phyloP scores from a whole-genome alignment of 1,139 yeast genomes.

The Taiozyma sp. region DNA sequence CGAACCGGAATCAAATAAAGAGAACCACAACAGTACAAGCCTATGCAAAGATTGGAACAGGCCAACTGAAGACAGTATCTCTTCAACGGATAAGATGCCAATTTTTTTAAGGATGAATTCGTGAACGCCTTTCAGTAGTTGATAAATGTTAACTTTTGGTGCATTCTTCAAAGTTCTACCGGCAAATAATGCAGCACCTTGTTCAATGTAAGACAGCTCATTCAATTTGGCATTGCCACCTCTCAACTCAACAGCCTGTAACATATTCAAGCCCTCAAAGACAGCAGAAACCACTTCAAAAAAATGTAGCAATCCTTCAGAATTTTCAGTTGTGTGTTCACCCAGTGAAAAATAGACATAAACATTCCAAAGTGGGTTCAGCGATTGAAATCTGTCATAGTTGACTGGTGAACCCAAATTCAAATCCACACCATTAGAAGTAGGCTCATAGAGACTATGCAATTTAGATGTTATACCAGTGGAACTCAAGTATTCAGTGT shows the following conservation, averaged over 20 bases:
- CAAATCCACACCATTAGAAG: constrained; percentile 12
- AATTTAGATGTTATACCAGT: constrained; percentile 16
- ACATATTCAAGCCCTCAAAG: constrained; percentile 16
- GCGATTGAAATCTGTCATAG: constrained; percentile 24
- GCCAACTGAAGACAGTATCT: constrained; percentile 13
- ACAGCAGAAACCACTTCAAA: constrained; percentile 27
- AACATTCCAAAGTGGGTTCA: constrained; percentile 32
- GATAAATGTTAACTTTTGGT: constrained; percentile 53
- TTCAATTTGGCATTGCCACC: constrained; percentile 43
- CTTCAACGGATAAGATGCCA: constrained; percentile 11
- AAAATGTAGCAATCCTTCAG: constrained; percentile 30
- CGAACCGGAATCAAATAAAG: constrained; percentile 38
- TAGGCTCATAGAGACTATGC: constrained; percentile 14
- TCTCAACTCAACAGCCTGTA: constrained; percentile 31
- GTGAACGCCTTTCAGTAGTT: constrained; percentile 35
- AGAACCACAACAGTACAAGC: constrained; percentile 40
- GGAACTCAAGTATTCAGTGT: constrained; percentile 8
- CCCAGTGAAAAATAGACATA: constrained; percentile 23
- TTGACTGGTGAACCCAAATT: constrained; percentile 6
- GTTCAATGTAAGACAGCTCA: constrained; percentile 59
- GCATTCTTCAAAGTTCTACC: constrained; percentile 58
- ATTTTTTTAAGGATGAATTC: constrained; percentile 30
- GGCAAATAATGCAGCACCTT: constrained; percentile 56
- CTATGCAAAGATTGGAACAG: constrained; percentile 33
- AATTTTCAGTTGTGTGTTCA: constrained; percentile 4